Base-by-base conservation (phyloP, 805 yeast species). In the Yarrowia porcina region DNA sequence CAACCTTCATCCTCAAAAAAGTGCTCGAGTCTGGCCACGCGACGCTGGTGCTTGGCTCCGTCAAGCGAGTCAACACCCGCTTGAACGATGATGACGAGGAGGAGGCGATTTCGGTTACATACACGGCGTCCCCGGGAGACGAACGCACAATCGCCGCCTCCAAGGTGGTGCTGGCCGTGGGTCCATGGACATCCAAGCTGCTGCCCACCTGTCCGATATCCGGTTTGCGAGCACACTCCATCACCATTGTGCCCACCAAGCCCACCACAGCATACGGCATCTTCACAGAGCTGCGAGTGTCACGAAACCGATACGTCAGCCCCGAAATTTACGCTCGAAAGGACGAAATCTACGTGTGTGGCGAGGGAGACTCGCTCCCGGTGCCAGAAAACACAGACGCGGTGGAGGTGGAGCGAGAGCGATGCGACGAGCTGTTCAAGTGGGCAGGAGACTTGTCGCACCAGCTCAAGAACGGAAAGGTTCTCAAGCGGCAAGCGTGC, bases 321-420 rank as follows among this genome's bases (percentile, higher is more conserved):
- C 99, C 99, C 0, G 99, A 93, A 72, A 85, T 94, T 66, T 93
- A 93, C 73, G 97, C 98, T 9, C 82, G 99, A 72, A 87, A 86
- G 69, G 97, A 93, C 75, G 99, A 94, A 74, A 94, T 93, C 42
- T 93, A 92, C 70, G 94, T 94, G 1, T 93, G 98, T 76, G 98
- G 99, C 47, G 99, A 94, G 75, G 97, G 97, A 49, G 97, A 91
- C 71, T 81, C 88, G 20, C 96, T 89, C 25, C 92, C 89, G 62
- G 83, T 94, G 33, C 99, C 98, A 4, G 97, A 90, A 69, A 88
- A 96, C 0, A 89, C 97, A 0, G 97, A 90, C 70, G 96, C 91
- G 67, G 97, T 93, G 30, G 91, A 87, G 73, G 94, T 93, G 25
- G 90, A 89, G 21, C 82, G 85, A 64, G 89, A 87, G 54, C 89